Evolutionary conservation across 345 rosid genomes (phyloP), one percentile per base, ranked within the genome.

Genomic region (Eutrema yunnanense): DNA sequence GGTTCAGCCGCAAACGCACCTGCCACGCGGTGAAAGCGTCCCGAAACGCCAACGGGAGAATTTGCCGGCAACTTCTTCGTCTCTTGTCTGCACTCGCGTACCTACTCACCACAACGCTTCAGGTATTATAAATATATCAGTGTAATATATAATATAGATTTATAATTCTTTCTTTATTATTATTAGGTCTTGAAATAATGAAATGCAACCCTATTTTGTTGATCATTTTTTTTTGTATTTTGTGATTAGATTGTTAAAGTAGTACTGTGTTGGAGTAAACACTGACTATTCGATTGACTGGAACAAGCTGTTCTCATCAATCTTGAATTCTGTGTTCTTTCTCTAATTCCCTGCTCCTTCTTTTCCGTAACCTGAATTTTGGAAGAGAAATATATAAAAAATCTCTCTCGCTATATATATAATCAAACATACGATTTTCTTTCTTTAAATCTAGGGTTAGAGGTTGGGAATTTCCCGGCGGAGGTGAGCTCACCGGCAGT

Each of bases 41-140:
- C 43, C 80, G 0, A 88, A 85, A 78, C 74, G 90, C 59, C 90
- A 42, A 16, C 80, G 90, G 58, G 90, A 86, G 19, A 82, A 81
- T 71, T 59, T 67, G 0, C 79, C 69, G 1, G 26, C 67, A 0
- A 60, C 46, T 33, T 76, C 87, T 2, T 79, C 83, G 19, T 74
- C 85, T 36, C 82, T 80, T 36, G 84, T 74, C 27, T 86, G 85
- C 85, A 76, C 86, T 78, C 85, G 86, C 69, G 64, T 80, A 40
- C 87, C 78, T 66, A 54, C 73, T 41, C 64, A 62, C 42, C 65
- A 69, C 29, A 71, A 77, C 53, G 7, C 72, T 5, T 82, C 96
- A 67, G 97, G 96, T 90, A 88, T 61, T 41, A 10, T 22, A 36
- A 36, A 27, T 13, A 22, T 67, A 34, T 54, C n/a, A n/a, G 3